These are phyloP conservation scores for Aureobasidium sp. DNA, from an alignment of 2,329 filamentous ascomycete species.

Conservation along the genomic window DNA sequence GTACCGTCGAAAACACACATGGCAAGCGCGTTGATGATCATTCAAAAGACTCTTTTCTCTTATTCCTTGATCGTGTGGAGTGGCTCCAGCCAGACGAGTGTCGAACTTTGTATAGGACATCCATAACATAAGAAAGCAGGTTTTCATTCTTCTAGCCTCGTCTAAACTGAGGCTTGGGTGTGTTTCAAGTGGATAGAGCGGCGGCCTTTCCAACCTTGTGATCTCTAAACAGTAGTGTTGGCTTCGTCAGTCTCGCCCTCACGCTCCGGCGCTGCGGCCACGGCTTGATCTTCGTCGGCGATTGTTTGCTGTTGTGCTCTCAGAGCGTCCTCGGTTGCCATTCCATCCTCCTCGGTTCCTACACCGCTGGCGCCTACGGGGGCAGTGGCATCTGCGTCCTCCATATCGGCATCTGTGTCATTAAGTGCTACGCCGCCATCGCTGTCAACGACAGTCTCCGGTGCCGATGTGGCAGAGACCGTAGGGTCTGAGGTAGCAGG, in stretches of 20 bases:
- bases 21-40: too few relatives aligned
- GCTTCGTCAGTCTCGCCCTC: constrained; percentile 40
- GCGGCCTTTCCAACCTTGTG: too few relatives aligned
- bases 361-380: constrained; percentile 21
- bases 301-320: constrained; percentile 37
- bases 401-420: constrained; percentile 28
- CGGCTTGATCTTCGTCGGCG: constrained; percentile 27
- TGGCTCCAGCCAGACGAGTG: too few relatives aligned
- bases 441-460: constrained; percentile 24
- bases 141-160: background rate
- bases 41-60: too few relatives aligned
- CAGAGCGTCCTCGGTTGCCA: constrained; percentile 34
- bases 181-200: too few relatives aligned
- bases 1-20: too few relatives aligned
- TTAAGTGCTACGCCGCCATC: constrained; percentile 19
- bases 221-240: constrained; percentile 40
- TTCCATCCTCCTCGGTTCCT: constrained; percentile 30
- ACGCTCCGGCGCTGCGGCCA: constrained; percentile 39
- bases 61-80: too few relatives aligned
- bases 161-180: too few relatives aligned
- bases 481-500: background rate
- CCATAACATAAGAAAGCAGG: background rate
- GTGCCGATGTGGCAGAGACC: constrained; percentile 20
- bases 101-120: too few relatives aligned
- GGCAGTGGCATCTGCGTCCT: constrained; percentile 19